Base-by-base conservation (phyloP, 306 rosid species). In the Senna tora region DNA sequence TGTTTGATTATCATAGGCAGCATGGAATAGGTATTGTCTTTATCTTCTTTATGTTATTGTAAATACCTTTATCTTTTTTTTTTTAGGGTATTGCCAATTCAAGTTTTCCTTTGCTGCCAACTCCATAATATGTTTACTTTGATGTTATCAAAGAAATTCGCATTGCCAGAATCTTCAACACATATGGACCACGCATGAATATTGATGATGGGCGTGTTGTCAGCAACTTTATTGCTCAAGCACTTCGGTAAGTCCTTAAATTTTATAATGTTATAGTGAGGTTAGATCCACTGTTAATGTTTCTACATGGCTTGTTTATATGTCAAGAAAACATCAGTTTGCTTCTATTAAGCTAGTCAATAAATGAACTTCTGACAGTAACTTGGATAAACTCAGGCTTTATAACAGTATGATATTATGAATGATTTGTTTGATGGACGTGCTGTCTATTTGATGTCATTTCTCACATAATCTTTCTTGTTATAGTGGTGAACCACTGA, bases 1-100 rank as follows among this genome's bases (percentile, higher is more conserved):
- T 92, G 98, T 92, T 90, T 78, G 98, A 90, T 73, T 92, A 92
- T 78, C 98, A 92, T 58, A 87, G 98, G 80, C 98, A 92, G 75
- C 98, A 92, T 65, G 98, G 98, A 72, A 81, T 90, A 5, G 96
- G 96, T 92, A 80, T 79, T 42, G 47, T 32, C 56, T 52, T 25
- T 65, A 4, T 51, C 50, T 33, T 65, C 55, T 33, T 65, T 50
- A 5, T n/a, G 45, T 77, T 21, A 55, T 50, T 57, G 16, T 30
- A 13, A 30, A 30, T 15, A 36, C 15, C 56, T 72, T 28, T n/a
- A n/a, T n/a, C n/a, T 38, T 34, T 60, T 6, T 25, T 50, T 32
- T 56, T 75, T 39, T 12, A 39, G 33, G 53, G 30, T 62, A 34
- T 32, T 36, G 16, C 71, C 6, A 34, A 6, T 77, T n/a, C 17